Base-by-base conservation (phyloP, 2,329 filamentous ascomycete species). In the Exophiala mesophila region DNA sequence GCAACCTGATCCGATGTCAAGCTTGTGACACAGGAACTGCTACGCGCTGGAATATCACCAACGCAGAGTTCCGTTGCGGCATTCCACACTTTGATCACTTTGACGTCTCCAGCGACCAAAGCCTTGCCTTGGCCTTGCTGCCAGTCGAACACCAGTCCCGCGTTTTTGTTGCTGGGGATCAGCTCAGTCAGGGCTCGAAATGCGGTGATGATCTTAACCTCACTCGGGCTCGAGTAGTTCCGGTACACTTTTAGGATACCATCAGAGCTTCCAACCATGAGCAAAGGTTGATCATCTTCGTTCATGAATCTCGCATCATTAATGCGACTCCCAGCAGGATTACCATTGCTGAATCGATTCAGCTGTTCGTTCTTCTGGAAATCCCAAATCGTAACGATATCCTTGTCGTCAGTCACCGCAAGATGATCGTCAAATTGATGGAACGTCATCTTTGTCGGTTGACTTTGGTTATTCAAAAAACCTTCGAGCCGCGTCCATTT, bases 341-440 rank as follows among this genome's bases (percentile, higher is more conserved):
- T 98, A 36, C 87, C 89, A 58, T 97, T 97, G 19, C 86, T 94
- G 65, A 98, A 98, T 41, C 84, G 82, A 59, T 80, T 86, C 51
- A 95, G 70, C 23, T 83, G 79, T 36, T 74, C 76, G 52, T 84
- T 80, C 41, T 77, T 78, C 64, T 88, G 82, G 85, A 89, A 98
- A 63, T 98, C 92, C 86, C 92, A 97, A 20, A 98, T 78, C 44
- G 79, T 73, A 47, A 44, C 49, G 39, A 26, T 94, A 64, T 98
- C 94, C 41, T 85, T 81, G 57, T 95, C 89, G 64, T 98, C 92
- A 9, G 88, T 87, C 9, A 96, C 88, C 1, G 92, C 87, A 15
- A 98, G 76, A 60, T 97, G 89, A 58, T 96, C 86, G 61, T 98
- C 92, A 56, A 96, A 98, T 61, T 98, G 92, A 66, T 98, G 92